Evolutionary conservation across 257 asterid genomes (phyloP).

Genomic region (Solanum pimpinellifolium): DNA sequence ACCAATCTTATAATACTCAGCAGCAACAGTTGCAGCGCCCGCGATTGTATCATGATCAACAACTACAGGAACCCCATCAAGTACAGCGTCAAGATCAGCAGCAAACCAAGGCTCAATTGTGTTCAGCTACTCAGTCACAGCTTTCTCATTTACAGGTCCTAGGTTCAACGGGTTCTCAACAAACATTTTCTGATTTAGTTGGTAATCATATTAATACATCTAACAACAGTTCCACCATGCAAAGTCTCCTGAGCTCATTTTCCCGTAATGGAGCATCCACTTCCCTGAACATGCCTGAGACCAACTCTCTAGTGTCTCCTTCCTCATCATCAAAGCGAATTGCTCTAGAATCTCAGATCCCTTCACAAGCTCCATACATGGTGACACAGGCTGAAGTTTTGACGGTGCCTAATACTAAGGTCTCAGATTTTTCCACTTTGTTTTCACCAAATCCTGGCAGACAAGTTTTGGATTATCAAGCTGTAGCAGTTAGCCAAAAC

Average conservation of each 20-base stretch:
- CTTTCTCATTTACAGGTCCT: conserved; percentile 35
- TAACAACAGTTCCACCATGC: conserved; percentile 42
- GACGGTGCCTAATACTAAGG: conserved; percentile 38
- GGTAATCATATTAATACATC: conserved; percentile 43
- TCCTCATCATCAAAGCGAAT: conserved; percentile 65
- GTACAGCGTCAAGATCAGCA: conserved; percentile 37
- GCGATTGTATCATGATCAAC: conserved; percentile 36
- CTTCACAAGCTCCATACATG: conserved; percentile 45
- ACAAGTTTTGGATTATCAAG: conserved; percentile 46
- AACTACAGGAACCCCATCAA: conserved; percentile 29
- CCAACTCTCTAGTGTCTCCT: conserved; percentile 37
- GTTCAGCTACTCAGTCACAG: conserved; percentile 37
- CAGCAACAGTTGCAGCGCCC: conserved; percentile 2
- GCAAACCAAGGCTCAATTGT: conserved; percentile 33
- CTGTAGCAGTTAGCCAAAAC: conserved; percentile 35
- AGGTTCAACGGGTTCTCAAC: conserved; percentile 47
- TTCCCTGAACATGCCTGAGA: conserved; percentile 27
- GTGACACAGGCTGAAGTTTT: conserved; percentile 51
- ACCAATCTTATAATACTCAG: neutral
- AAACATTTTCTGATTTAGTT: conserved; percentile 47
- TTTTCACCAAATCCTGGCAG: conserved; percentile 54
- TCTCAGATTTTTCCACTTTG: conserved; percentile 46
- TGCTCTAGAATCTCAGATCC: conserved; percentile 58
- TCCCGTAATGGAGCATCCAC: conserved; percentile 52
- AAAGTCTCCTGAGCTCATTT: conserved; percentile 47